Conservation (phyloP, 2,329 filamentous ascomycete species). For the Dendryphion nanum region DNA sequence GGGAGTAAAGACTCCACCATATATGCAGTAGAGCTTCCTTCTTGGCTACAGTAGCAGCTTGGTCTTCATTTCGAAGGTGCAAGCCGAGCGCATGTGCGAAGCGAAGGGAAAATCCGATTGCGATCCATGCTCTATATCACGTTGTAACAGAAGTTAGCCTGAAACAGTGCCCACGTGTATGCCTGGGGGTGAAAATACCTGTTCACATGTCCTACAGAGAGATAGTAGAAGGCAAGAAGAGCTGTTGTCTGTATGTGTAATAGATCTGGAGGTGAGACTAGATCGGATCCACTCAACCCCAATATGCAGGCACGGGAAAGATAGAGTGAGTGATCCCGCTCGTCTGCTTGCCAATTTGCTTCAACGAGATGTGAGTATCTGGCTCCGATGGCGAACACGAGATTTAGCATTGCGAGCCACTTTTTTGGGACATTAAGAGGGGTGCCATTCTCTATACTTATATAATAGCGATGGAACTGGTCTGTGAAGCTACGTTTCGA, state of each 20-base stretch:
- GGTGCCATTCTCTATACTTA: constrained; percentile 12
- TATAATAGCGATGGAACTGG: constrained; percentile 33
- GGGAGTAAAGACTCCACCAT: constrained; percentile 42
- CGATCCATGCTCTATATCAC: constrained; percentile 33
- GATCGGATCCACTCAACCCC: constrained; percentile 22
- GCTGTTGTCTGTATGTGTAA: constrained; percentile 38
- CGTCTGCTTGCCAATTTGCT: constrained; percentile 21
- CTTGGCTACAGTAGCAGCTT: constrained; percentile 15
- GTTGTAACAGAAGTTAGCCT: neutral
- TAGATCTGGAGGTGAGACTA: constrained; percentile 29
- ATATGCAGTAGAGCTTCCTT: constrained; percentile 36
- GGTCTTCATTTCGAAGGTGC: constrained; percentile 36
- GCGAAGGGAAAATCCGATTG: constrained; percentile 36
- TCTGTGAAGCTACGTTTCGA: constrained; percentile 26
- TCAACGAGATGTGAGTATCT: constrained; percentile 31
- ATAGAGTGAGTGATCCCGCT: constrained; percentile 36
- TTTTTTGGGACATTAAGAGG: constrained; percentile 11
- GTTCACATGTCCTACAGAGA: constrained; percentile 40
- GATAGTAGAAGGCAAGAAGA: constrained; percentile 40
- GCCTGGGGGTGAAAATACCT: constrained; percentile 28
- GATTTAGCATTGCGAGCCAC: constrained; percentile 41
- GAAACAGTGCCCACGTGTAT: too few species aligned
- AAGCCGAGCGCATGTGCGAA: constrained; percentile 37
- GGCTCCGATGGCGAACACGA: constrained; percentile 44
- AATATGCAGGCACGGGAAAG: constrained; percentile 36